Conservation (phyloP, 2,329 filamentous ascomycete species). For the Coniochaeta prunicola region DNA sequence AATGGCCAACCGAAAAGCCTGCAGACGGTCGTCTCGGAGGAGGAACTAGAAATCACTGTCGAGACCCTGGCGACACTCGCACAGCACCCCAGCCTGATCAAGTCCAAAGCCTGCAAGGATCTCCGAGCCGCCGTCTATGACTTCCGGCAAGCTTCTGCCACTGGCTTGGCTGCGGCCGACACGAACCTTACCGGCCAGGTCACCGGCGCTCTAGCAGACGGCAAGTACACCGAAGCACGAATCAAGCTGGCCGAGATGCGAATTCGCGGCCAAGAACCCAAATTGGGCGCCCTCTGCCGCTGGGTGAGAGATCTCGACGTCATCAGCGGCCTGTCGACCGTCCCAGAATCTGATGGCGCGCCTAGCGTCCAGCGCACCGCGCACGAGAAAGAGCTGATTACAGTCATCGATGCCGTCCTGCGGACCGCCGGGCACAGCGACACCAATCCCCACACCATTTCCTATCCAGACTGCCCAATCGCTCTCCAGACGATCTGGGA, state of each 20-base stretch:
- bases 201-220: slow-evolving; percentile 58
- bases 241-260: slow-evolving; percentile 64
- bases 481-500: slow-evolving; percentile 56
- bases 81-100: slow-evolving; percentile 54
- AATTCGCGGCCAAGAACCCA: slow-evolving; percentile 57
- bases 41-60: slow-evolving; percentile 60
- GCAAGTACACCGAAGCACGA: slow-evolving; percentile 56
- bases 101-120: slow-evolving; percentile 61
- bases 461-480: slow-evolving; percentile 37
- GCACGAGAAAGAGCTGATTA: slow-evolving; percentile 47
- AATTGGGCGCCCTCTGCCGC: slow-evolving; percentile 61
- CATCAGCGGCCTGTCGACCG: slow-evolving; percentile 56
- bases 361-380: slow-evolving; percentile 26
- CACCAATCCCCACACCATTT: slow-evolving; percentile 25
- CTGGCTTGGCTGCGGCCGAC: slow-evolving; percentile 52
- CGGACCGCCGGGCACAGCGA: slow-evolving; percentile 57
- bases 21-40: slow-evolving; percentile 47
- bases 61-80: slow-evolving; percentile 55
- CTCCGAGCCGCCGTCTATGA: slow-evolving; percentile 60
- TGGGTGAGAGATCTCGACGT: slow-evolving; percentile 68
- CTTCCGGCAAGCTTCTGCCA: slow-evolving; percentile 62
- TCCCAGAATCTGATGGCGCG: slow-evolving; percentile 33
- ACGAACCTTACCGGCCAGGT: slow-evolving; percentile 61
- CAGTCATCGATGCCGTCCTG: slow-evolving; percentile 56
- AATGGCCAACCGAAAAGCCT: slow-evolving; percentile 34